Percentiles rank a stretch among this genome's conserved stretches.
phyloP scores from a whole-genome alignment of 495 filamentous ascomycete genomes.

The Zalerion maritima region DNA sequence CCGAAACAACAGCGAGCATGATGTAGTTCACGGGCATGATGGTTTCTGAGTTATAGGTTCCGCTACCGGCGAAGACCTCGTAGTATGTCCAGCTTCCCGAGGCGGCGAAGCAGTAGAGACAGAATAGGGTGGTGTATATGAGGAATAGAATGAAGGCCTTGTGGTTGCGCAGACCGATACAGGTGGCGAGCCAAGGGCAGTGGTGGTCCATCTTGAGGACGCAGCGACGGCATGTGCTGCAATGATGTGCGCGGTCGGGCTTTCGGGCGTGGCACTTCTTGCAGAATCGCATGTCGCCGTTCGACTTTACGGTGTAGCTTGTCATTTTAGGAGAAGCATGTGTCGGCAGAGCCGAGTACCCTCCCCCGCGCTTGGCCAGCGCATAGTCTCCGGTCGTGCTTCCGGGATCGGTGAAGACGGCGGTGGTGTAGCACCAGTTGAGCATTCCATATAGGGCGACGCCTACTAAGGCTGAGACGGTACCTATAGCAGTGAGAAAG shows the following conservation, averaged over 20 bases:
- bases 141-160: constrained; percentile 91
- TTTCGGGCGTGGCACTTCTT: constrained; percentile 93
- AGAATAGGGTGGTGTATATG: constrained; percentile 79
- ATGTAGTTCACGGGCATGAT: constrained; percentile 85
- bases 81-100: constrained; percentile 64
- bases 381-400: constrained; percentile 35
- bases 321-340: constrained; percentile 37
- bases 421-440: constrained; percentile 76
- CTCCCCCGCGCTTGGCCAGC: constrained; percentile 13
- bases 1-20: constrained; percentile 67
- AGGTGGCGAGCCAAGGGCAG: constrained; percentile 95
- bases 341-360: constrained; percentile 38
- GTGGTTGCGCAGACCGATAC: constrained; percentile 86
- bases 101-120: constrained; percentile 62
- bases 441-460: constrained; percentile 61
- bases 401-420: constrained; percentile 85
- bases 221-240: constrained; percentile 80
- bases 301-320: constrained; percentile 80
- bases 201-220: constrained; percentile 99
- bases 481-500: constrained; percentile 19
- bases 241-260: constrained; percentile 93
- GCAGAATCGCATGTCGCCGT: constrained; percentile 74
- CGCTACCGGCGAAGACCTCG: constrained; percentile 57
- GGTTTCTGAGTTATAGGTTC: constrained; percentile 42
- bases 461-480: constrained; percentile 38